Evolutionary conservation across 2,329 filamentous ascomycete species (phyloP).

Genomic region (Xylaria sp.): DNA sequence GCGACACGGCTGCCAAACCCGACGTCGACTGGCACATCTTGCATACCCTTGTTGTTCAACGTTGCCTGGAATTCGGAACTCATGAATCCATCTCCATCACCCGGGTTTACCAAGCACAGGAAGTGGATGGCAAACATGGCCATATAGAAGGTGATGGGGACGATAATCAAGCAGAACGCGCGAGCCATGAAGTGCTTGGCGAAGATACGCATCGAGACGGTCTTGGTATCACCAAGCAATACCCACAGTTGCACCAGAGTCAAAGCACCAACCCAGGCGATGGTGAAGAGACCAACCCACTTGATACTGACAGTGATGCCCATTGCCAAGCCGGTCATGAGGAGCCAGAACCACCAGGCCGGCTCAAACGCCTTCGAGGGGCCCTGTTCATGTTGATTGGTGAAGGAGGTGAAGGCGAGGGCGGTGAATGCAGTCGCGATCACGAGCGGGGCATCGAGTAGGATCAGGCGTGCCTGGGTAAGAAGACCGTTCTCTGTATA

Average conservation of each 20-base stretch:
- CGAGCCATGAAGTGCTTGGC: conserved; percentile 94
- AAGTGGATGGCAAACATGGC: conserved; percentile 98
- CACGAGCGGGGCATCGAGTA: conserved; percentile 93
- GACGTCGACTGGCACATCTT: conserved; percentile 90
- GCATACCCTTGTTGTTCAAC: conserved; percentile 94
- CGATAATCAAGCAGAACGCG: conserved; percentile 86
- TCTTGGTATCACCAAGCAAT: conserved; percentile 84
- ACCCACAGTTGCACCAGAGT: conserved; percentile 95
- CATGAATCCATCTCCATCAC: conserved; percentile 99
- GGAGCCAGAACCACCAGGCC: conserved; percentile 98
- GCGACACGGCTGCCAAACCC: conserved; percentile 83
- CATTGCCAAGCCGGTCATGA: conserved; percentile 80
- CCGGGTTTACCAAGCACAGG: conserved; percentile 87
- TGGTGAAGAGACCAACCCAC: conserved; percentile 98
- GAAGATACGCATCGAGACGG: conserved; percentile 82
- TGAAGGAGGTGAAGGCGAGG: conserved; percentile 88
- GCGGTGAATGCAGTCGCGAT: conserved; percentile 91
- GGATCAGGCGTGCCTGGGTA: conserved; percentile 92
- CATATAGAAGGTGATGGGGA: conserved; percentile 90
- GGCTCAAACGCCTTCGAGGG: conserved; percentile 84
- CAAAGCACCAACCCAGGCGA: conserved; percentile 93
- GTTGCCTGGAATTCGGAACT: conserved; percentile 98
- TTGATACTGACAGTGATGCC: conserved; percentile 95
- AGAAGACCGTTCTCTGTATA: conserved; percentile 85
- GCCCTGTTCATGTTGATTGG: conserved; percentile 94